phyloP scores from a whole-genome alignment of 2,329 filamentous ascomycete species.

The Fusarium sp. region DNA sequence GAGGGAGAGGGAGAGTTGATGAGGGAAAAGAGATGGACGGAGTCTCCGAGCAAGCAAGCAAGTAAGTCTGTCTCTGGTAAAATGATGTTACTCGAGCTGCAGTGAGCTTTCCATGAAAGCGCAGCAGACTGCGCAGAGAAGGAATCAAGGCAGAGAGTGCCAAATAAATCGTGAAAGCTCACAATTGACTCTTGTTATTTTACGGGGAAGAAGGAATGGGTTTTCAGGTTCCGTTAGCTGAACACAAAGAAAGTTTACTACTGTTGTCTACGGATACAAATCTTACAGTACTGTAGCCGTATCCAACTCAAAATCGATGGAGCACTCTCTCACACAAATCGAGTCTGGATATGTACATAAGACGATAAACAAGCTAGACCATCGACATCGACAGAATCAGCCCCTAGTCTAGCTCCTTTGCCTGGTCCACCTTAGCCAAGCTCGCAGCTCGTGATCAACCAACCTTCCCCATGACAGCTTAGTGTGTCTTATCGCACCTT shows the following conservation, averaged over 20 bases:
- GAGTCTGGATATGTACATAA: slow-evolving; percentile 15
- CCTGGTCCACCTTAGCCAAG: slow-evolving; percentile 32
- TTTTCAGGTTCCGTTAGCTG: background rate
- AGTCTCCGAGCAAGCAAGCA: background rate
- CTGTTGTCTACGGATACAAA: background rate
- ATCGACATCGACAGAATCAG: slow-evolving; percentile 10
- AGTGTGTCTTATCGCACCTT: slow-evolving; percentile 30
- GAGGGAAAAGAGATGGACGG: slow-evolving; percentile 18
- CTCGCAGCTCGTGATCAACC: slow-evolving; percentile 37
- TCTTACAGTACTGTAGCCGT: background rate
- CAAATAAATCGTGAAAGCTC: too few species aligned
- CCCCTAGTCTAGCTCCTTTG: slow-evolving; percentile 12
- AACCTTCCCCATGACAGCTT: slow-evolving; percentile 24
- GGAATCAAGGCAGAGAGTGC: background rate
- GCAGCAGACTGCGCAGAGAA: background rate
- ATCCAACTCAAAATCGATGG: slow-evolving; percentile 1
- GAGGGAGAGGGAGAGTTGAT: background rate
- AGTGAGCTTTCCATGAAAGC: slow-evolving; percentile 25
- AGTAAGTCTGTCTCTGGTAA: background rate
- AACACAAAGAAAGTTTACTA: slow-evolving; percentile 2
- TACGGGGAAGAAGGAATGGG: background rate
- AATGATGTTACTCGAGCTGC: slow-evolving; percentile 17
- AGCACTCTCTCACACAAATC: slow-evolving; percentile 16
- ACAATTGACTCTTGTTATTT: background rate
- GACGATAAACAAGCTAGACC: slow-evolving; percentile 16